Conservation (phyloP, 2,329 filamentous ascomycete species). For the Phyllosticta paracitricarpa region DNA sequence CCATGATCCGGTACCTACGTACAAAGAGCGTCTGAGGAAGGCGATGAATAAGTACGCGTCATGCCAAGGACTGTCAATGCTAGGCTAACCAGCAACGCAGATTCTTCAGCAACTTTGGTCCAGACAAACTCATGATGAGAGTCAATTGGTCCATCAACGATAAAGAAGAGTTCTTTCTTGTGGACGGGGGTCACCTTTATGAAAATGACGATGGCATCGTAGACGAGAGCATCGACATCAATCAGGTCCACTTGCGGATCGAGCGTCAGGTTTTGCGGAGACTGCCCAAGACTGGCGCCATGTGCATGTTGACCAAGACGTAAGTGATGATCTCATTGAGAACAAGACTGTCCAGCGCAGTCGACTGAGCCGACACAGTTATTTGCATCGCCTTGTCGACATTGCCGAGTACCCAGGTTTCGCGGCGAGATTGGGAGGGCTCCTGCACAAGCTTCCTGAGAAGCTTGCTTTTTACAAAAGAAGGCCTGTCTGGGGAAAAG, state of each 20-base stretch:
- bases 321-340: not conserved
- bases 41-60: conserved; percentile 8
- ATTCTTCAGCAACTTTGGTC: conserved; percentile 4
- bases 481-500: conserved; percentile 7
- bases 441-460: conserved; percentile 6
- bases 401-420: conserved; percentile 6
- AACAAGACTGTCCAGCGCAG: not conserved
- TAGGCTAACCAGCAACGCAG: not conserved
- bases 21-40: conserved; percentile 4
- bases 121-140: conserved; percentile 1
- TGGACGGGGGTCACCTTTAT: conserved; percentile 4
- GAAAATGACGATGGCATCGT: not conserved
- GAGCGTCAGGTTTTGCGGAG: conserved; percentile 4
- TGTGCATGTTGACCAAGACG: conserved; percentile 9
- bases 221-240: conserved; percentile 1
- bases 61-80: not conserved
- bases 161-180: conserved; percentile 2
- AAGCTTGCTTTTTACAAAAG: conserved; percentile 7
- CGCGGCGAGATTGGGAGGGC: not conserved
- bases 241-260: conserved; percentile 6
- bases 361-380: not conserved
- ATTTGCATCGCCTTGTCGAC: conserved; percentile 5
- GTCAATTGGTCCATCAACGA: conserved; percentile 8
- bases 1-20: conserved; percentile 5
- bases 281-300: not conserved